Base-by-base conservation (phyloP, 1,139 yeast species). In the Diutina neorugosa region DNA sequence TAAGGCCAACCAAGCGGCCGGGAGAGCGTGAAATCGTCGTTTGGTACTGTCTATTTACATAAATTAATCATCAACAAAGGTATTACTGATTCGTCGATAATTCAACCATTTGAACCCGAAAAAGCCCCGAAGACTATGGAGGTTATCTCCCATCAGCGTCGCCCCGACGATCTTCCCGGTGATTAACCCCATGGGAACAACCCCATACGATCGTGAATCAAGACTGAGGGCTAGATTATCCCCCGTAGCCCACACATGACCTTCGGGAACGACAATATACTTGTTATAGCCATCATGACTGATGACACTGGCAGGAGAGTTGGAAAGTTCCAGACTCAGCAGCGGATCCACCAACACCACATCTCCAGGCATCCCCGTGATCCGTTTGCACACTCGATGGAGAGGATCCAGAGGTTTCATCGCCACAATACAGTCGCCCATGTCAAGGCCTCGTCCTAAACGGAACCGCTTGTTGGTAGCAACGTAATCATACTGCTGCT, bases 171-270 rank as follows among this genome's bases (percentile, higher is more conserved):
- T 84, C 62, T 87, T 89, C 0, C 98, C 99, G 59, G 84, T 84
- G 11, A 93, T 83, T 41, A 93, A 70, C 0, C 84, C 98, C 81
- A 89, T 76, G 1, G 98, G 98, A 43, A 93, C 69, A 21, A 85
- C 90, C 25, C 93, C 88, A 64, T 93, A 93, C 0, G 90, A 81
- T 59, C 98, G 71, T 6, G 96, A 89, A 61, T 94, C 99, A 54
- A 91, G 70, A n/a, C 96, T 87, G 60, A 84, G 90, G 44, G 89
- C 78, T 55, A 93, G 67, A 63, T 93, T 93, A 63, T 93, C 98
- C 1, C 98, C 99, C 0, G 97, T 89, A 4, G 91, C 85, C 98
- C 98, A 94, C 51, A 90, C 89, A 67, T 94, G 98, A 3, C 98
- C 98, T 54, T 81, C 80, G 0, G 96, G 96, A 0, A 88, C 85